Conservation (phyloP, 2,329 filamentous ascomycete species). For the Gliomastix tumulicola region DNA sequence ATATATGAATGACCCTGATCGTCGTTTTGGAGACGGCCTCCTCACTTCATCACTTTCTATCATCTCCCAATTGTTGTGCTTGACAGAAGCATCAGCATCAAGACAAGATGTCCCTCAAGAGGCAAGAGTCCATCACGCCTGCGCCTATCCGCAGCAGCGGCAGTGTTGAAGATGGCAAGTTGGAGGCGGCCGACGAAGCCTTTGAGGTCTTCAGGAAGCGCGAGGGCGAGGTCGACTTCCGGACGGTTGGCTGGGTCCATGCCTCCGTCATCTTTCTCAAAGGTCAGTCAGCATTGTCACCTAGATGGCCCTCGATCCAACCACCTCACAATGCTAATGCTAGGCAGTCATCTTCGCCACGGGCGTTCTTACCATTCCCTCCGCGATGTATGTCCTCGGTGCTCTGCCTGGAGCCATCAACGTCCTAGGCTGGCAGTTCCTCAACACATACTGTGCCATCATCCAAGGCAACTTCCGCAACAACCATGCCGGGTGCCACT, state of each 20-base stretch:
- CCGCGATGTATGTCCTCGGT: conserved; percentile 32
- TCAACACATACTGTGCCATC: conserved; percentile 32
- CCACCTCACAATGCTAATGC: neutral
- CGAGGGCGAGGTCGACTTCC: conserved; percentile 34
- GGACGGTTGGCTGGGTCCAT: conserved; percentile 39
- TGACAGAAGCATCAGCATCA: neutral
- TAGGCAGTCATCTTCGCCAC: conserved; percentile 31
- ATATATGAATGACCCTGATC: no score
- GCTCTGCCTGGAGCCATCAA: conserved; percentile 33
- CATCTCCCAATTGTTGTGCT: neutral
- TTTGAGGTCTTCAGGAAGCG: conserved; percentile 37
- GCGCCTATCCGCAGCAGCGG: conserved; percentile 2
- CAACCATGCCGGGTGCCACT: conserved; percentile 27
- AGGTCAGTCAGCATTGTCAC: conserved; percentile 12
- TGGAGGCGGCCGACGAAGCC: conserved; percentile 11
- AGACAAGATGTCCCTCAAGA: neutral
- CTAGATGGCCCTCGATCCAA: no score
- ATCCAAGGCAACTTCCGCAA: conserved; percentile 31
- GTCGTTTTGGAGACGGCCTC: no score
- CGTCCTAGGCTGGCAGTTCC: conserved; percentile 30
- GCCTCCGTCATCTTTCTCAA: conserved; percentile 40
- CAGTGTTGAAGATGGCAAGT: conserved; percentile 2
- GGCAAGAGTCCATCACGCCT: conserved; percentile 4
- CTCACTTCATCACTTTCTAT: neutral
- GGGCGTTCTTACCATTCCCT: conserved; percentile 32